phyloP scores from a whole-genome alignment of 2,329 filamentous ascomycete species.

The Paradendryphiella salina region DNA sequence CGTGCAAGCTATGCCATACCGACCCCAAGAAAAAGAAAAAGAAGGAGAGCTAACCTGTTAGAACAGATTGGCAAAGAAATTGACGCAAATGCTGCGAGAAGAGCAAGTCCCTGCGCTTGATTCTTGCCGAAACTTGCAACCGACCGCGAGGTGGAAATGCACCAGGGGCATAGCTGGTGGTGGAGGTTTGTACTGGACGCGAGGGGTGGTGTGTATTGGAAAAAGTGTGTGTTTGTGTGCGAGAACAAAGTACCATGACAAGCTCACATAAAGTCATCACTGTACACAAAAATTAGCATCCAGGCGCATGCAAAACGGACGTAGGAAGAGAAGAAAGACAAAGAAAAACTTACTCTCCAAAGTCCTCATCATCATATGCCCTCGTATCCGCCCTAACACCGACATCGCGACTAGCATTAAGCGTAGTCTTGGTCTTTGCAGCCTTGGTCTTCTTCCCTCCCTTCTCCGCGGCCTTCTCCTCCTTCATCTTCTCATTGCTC shows the following conservation, averaged over 20 bases:
- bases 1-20: too few species aligned
- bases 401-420: constrained; percentile 68
- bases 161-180: not conserved
- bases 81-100: too few species aligned
- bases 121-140: too few species aligned
- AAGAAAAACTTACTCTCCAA: constrained; percentile 75
- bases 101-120: too few species aligned
- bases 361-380: constrained; percentile 79
- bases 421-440: constrained; percentile 87
- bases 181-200: not conserved
- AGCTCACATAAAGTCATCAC: constrained; percentile 48
- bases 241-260: too few species aligned
- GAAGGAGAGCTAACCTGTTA: too few species aligned
- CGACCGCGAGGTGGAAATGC: too few species aligned
- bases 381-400: constrained; percentile 67
- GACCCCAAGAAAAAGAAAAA: too few species aligned
- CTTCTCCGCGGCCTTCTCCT: constrained; percentile 94
- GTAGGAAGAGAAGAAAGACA: not conserved
- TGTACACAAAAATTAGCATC: constrained; percentile 29
- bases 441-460: constrained; percentile 96
- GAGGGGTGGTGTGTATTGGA: not conserved
- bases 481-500: constrained; percentile 97
- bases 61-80: too few species aligned
- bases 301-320: not conserved
- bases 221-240: not conserved